phyloP scores from a whole-genome alignment of 2,329 filamentous ascomycete species.

The Fusarium robinianum region DNA sequence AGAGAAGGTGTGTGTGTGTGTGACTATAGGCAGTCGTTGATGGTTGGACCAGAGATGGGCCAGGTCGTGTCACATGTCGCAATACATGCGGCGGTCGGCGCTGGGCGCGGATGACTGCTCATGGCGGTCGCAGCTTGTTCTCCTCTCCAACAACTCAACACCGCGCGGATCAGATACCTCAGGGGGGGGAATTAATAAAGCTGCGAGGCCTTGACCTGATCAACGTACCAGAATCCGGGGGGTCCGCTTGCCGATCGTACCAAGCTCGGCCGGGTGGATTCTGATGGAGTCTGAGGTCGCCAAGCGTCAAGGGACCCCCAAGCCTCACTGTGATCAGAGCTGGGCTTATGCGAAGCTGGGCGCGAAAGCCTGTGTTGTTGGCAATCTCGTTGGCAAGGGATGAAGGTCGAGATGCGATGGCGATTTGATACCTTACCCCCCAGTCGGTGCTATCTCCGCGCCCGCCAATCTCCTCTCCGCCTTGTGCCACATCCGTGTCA shows the following conservation, averaged over 20 bases:
- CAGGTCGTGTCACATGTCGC: conserved; percentile 14
- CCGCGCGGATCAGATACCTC: background rate
- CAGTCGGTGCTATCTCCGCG: too few relatives aligned
- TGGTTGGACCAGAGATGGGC: conserved; percentile 7
- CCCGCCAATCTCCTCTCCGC: conserved; percentile 9
- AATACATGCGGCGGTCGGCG: background rate
- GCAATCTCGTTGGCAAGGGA: conserved; percentile 7
- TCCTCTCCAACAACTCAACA: too few relatives aligned
- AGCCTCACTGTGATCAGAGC: conserved; percentile 18
- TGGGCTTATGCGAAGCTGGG: background rate
- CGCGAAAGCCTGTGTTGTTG: background rate
- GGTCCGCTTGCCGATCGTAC: conserved; percentile 27
- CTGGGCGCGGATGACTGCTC: background rate
- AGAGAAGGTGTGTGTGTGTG: background rate
- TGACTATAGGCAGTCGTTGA: background rate
- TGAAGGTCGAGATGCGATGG: conserved; percentile 5
- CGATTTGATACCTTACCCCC: background rate
- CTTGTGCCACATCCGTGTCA: background rate
- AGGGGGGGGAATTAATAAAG: conserved; percentile 1
- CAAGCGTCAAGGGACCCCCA: conserved; percentile 17
- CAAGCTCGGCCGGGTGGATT: conserved; percentile 27
- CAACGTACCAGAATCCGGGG: conserved; percentile 34
- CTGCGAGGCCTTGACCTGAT: conserved; percentile 26
- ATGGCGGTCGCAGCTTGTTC: too few relatives aligned
- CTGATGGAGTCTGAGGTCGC: conserved; percentile 12